Conservation (phyloP, 1,284 basidiomycete species). For the Cutaneotrichosporon daszewskae region DNA sequence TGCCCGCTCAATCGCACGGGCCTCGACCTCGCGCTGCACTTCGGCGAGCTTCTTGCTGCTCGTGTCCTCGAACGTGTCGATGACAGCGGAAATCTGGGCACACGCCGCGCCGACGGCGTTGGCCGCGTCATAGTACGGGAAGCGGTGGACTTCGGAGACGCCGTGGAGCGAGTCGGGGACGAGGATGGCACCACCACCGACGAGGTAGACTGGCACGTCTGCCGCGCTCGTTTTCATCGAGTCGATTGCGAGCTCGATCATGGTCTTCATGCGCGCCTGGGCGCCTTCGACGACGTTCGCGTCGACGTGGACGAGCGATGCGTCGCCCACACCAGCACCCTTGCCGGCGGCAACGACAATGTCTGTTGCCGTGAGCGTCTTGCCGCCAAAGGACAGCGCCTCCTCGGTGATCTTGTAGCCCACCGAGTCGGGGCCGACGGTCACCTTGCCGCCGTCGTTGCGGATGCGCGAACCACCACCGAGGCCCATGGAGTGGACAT, state of each 20-base stretch:
- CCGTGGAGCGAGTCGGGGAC: constrained; percentile 50
- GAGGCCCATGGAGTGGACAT: constrained; percentile 32
- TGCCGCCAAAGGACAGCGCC: constrained; percentile 53
- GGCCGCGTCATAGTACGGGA: constrained; percentile 54
- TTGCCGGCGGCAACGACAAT: constrained; percentile 49
- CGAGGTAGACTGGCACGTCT: constrained; percentile 39
- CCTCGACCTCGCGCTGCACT: constrained; percentile 46
- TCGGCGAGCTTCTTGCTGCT: constrained; percentile 13
- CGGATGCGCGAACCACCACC: constrained; percentile 35
- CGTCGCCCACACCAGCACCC: constrained; percentile 47
- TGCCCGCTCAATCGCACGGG: constrained; percentile 50
- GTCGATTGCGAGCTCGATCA: constrained; percentile 54
- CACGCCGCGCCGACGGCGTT: constrained; percentile 55
- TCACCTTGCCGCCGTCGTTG: constrained; percentile 36
- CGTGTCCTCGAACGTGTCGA: constrained; percentile 39
- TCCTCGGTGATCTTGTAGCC: constrained; percentile 54
- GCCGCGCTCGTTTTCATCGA: constrained; percentile 57
- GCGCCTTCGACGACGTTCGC: constrained; percentile 39
- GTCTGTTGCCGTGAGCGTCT: constrained; percentile 55
- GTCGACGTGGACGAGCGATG: constrained; percentile 39
- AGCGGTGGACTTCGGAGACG: constrained; percentile 52
- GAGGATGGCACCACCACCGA: constrained; percentile 36
- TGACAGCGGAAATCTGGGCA: constrained; percentile 34
- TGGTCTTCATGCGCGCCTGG: constrained; percentile 49
- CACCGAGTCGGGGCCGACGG: constrained; percentile 57